A percentile compares a stretch with the other conserved stretches of the same genome.
Evolutionary conservation across 179 eudicot genomes (phyloP).

Genomic region (Spinacia oleracea): DNA sequence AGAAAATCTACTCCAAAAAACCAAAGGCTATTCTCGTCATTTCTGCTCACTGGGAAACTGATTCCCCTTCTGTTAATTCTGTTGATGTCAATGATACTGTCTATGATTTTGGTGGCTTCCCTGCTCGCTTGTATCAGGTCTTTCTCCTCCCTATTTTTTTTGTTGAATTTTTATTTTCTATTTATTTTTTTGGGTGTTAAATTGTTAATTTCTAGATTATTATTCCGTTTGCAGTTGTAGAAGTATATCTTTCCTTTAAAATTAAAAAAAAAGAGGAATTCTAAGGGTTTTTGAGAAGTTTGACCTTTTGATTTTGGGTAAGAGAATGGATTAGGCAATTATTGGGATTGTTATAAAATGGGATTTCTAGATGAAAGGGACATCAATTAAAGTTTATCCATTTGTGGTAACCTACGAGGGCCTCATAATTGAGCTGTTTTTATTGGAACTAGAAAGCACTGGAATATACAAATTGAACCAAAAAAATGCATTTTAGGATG

Average conservation of each 20-base stretch:
- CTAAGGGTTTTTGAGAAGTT: neutral
- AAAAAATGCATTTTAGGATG: neutral
- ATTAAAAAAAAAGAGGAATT: neutral
- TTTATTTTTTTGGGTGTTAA: too few relatives aligned
- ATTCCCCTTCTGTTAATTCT: constrained; percentile 46
- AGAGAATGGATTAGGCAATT: neutral
- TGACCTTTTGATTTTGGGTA: neutral
- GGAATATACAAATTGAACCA: neutral
- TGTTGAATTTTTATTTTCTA: neutral
- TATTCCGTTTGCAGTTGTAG: neutral
- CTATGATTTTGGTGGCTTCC: constrained; percentile 57
- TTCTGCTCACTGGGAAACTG: constrained; percentile 78
- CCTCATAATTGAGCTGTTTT: neutral
- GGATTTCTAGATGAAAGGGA: neutral
- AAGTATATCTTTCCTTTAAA: neutral
- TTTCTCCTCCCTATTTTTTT: neutral
- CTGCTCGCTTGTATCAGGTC: constrained; percentile 55
- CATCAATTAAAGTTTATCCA: neutral
- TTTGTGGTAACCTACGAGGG: neutral
- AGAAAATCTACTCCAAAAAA: constrained; percentile 24
- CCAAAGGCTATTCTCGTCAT: constrained; percentile 56
- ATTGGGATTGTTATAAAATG: neutral
- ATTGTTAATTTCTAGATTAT: neutral
- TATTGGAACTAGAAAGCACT: neutral
- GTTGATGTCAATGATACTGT: constrained; percentile 42